Conservation (phyloP, 805 yeast species). For the Nakazawaea ishiwadae region DNA sequence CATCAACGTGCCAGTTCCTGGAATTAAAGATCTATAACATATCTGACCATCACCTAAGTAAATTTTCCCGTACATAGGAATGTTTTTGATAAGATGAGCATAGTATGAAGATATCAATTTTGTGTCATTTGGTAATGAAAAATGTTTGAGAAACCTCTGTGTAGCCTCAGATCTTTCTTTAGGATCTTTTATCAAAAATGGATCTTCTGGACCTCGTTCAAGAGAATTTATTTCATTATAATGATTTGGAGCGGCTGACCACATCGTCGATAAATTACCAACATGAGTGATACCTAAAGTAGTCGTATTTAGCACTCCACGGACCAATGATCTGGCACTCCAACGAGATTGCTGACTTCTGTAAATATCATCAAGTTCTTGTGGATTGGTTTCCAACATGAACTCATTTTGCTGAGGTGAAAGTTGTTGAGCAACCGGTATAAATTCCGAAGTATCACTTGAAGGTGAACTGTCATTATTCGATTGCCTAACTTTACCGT, state of each 20-base stretch:
- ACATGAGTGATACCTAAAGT: conserved; percentile 9
- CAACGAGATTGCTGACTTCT: conserved; percentile 14
- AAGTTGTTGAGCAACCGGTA: neutral
- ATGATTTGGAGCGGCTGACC: conserved; percentile 62
- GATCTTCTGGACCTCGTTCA: conserved; percentile 41
- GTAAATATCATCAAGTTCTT: neutral
- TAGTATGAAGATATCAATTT: conserved; percentile 63
- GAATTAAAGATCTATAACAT: conserved; percentile 78
- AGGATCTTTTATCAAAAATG: conserved; percentile 39
- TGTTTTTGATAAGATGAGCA: conserved; percentile 59
- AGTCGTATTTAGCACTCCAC: conserved; percentile 18
- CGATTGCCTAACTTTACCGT: conserved; percentile 2
- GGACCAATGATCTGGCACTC: conserved; percentile 24
- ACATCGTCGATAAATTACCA: conserved; percentile 26
- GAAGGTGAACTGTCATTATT: conserved; percentile 2
- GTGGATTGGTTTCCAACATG: neutral
- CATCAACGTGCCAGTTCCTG: conserved; percentile 78
- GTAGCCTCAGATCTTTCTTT: conserved; percentile 42
- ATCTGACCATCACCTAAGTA: conserved; percentile 64
- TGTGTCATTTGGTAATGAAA: conserved; percentile 52
- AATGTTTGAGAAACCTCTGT: conserved; percentile 59
- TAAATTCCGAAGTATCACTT: conserved; percentile 2
- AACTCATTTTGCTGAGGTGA: neutral
- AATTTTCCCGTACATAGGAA: conserved; percentile 81
- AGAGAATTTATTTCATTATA: conserved; percentile 38